phyloP scores from a whole-genome alignment of 495 filamentous ascomycete genomes.

The Aspergillus egyptiacus region DNA sequence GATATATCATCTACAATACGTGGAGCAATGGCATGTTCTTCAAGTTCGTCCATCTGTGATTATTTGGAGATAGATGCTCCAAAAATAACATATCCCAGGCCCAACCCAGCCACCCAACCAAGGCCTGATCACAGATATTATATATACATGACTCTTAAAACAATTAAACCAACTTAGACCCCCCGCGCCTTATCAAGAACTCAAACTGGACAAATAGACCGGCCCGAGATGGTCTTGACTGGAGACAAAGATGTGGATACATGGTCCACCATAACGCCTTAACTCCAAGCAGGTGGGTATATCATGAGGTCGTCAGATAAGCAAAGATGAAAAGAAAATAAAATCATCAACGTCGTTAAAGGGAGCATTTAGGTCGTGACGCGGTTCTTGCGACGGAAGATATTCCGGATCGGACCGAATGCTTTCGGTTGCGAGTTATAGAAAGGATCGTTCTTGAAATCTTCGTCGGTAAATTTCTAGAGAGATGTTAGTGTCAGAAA shows the following conservation, averaged over 20 bases:
- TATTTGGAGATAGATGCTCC: not conserved
- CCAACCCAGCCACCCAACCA: slow-evolving; percentile 1
- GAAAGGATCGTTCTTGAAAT: slow-evolving; percentile 44
- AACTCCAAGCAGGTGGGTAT: not conserved
- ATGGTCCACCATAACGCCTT: not conserved
- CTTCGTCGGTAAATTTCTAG: slow-evolving; percentile 44
- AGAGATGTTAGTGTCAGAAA: not conserved
- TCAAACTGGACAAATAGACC: not conserved
- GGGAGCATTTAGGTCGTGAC: slow-evolving; percentile 14
- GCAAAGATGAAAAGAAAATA: not conserved
- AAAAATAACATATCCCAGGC: not conserved
- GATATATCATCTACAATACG: no score
- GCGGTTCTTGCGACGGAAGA: slow-evolving; percentile 32
- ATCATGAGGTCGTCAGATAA: not conserved
- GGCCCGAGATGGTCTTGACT: not conserved
- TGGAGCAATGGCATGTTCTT: no score
- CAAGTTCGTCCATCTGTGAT: not conserved
- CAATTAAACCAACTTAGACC: no score
- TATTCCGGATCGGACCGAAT: slow-evolving; percentile 29
- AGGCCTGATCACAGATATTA: not conserved
- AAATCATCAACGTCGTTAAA: not conserved
- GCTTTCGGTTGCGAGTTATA: slow-evolving; percentile 35
- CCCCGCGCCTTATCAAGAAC: not conserved
- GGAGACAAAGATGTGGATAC: not conserved
- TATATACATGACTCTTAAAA: no score